Conservation (phyloP, 495 filamentous ascomycete species). For the Podospora conica region DNA sequence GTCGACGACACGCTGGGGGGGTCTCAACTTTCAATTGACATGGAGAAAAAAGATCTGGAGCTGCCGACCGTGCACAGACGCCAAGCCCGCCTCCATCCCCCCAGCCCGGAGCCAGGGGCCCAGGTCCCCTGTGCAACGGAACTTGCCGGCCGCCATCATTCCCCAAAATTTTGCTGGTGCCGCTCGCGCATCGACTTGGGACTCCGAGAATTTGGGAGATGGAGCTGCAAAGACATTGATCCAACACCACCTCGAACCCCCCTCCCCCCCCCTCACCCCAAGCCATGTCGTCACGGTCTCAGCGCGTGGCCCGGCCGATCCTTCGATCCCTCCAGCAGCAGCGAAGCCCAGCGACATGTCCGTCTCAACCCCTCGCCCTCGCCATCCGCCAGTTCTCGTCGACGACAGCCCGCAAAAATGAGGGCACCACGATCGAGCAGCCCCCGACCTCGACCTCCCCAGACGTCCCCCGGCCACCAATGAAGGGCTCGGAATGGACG, state of each 20-base stretch:
- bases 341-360: constrained; percentile 26
- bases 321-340: constrained; percentile 54
- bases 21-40: constrained; percentile 2
- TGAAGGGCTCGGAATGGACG: constrained; percentile 15
- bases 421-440: constrained; percentile 28
- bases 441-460: neutral
- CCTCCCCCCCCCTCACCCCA: too few species aligned
- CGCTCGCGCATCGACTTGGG: constrained; percentile 10
- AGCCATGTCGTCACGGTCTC: constrained; percentile 58
- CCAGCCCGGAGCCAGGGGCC: too few species aligned
- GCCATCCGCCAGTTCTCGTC: constrained; percentile 44
- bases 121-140: constrained; percentile 5
- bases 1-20: neutral
- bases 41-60: constrained; percentile 27
- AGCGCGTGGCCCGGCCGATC: constrained; percentile 61
- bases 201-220: constrained; percentile 1
- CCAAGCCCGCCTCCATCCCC: neutral
- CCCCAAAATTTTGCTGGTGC: constrained; percentile 12
- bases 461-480: constrained; percentile 4
- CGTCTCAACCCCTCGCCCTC: constrained; percentile 27
- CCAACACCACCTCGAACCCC: neutral
- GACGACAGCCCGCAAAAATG: constrained; percentile 35
- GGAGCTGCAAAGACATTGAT: neutral
- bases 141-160: constrained; percentile 9
- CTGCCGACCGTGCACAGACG: constrained; percentile 17